Conservation (phyloP, 2,329 filamentous ascomycete species). For the Penicillium oxalicum region DNA sequence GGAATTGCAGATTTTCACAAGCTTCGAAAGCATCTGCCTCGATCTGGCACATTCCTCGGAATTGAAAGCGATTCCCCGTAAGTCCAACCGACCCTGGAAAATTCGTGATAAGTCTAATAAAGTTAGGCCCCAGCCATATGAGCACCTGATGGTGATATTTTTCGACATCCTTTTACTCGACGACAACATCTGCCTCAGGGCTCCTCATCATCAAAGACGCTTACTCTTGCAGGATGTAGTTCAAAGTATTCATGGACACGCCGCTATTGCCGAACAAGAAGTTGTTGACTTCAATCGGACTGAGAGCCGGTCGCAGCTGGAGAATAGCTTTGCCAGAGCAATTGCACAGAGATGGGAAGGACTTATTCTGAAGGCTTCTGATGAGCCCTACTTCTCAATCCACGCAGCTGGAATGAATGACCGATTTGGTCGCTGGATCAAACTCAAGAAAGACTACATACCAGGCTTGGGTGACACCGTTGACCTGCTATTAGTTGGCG, state of each 20-base stretch:
- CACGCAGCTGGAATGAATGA: conserved; percentile 33
- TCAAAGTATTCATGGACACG: conserved; percentile 52
- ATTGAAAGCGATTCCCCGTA: conserved; percentile 63
- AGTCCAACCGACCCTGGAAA: conserved; percentile 18
- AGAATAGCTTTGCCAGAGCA: conserved; percentile 60
- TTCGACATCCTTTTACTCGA: conserved; percentile 57
- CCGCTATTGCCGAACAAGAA: conserved; percentile 61
- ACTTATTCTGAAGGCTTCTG: conserved; percentile 68
- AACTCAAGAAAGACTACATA: conserved; percentile 84
- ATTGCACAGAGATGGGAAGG: conserved; percentile 68
- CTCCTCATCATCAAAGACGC: conserved; percentile 38
- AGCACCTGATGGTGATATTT: conserved; percentile 57
- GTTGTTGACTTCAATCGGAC: conserved; percentile 59
- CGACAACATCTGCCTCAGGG: conserved; percentile 47
- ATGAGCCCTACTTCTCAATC: conserved; percentile 67
- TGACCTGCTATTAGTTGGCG: conserved; percentile 76
- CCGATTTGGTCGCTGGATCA: conserved; percentile 56
- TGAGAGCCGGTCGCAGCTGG: conserved; percentile 51
- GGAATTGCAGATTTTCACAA: conserved; percentile 72
- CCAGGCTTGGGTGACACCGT: conserved; percentile 71
- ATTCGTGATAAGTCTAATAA: conserved; percentile 11
- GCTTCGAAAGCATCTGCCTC: conserved; percentile 70
- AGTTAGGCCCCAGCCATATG: conserved; percentile 43
- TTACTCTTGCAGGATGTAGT: conserved; percentile 54
- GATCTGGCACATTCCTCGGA: conserved; percentile 65